A percentile compares a stretch with the other conserved stretches of the same genome.
phyloP scores from a whole-genome alignment of 1,139 yeast species.

The Magnusiomyces paraingens region DNA sequence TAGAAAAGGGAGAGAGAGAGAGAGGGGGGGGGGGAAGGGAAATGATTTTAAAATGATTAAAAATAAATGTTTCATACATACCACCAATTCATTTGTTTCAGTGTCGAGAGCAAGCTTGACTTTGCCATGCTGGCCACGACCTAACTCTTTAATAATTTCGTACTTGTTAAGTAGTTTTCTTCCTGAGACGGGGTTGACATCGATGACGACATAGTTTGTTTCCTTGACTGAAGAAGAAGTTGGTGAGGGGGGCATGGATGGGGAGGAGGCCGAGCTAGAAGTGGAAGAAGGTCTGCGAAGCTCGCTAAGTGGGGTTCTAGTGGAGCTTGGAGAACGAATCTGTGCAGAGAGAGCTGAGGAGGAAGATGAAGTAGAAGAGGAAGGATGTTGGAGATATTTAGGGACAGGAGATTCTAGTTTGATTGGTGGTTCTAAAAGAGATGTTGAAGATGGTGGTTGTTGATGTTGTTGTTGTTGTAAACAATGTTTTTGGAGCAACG shows the following conservation, averaged over 20 bases:
- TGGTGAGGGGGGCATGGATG: slow-evolving; percentile 8
- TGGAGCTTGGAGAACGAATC: background rate
- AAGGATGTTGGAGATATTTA: background rate
- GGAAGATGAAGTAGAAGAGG: background rate
- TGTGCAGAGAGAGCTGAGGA: background rate
- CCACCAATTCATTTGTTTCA: slow-evolving; percentile 59
- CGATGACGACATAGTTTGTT: slow-evolving; percentile 72
- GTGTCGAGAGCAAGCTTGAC: slow-evolving; percentile 84
- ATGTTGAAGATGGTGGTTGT: too few species aligned
- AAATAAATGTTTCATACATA: slow-evolving; percentile 12
- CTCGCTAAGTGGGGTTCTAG: background rate
- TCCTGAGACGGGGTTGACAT: slow-evolving; percentile 82
- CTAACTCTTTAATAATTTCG: slow-evolving; percentile 81
- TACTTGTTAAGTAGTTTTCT: slow-evolving; percentile 84
- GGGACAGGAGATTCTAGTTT: background rate
- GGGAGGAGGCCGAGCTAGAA: slow-evolving; percentile 3
- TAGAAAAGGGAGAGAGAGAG: background rate
- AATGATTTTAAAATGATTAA: background rate
- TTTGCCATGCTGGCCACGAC: slow-evolving; percentile 96
- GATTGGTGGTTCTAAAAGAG: background rate
- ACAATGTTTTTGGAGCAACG: background rate
- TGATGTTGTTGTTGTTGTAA: too few species aligned
- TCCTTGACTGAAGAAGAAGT: slow-evolving; percentile 53
- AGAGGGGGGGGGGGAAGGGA: background rate
- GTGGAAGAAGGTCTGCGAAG: background rate